Conservation (phyloP, 2,329 filamentous ascomycete genomes). For the Emergomyces africanus region DNA sequence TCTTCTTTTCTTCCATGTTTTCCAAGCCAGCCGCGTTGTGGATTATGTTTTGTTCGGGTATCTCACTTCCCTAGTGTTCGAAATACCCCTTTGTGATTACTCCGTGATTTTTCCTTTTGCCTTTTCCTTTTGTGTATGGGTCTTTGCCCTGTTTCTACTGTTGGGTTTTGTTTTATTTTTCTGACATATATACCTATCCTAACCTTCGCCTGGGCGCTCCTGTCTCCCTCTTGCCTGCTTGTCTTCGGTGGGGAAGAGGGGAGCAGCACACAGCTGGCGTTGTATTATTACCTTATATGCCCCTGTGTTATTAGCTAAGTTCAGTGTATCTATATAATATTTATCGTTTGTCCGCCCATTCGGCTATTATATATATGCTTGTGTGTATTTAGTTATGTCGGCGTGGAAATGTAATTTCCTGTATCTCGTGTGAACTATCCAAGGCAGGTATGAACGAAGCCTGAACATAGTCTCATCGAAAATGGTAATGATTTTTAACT, state of each 20-base stretch:
- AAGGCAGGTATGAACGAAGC: not conserved
- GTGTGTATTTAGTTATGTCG: not conserved
- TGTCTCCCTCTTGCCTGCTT: not conserved
- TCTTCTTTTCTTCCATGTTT: not conserved
- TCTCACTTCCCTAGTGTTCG: not conserved
- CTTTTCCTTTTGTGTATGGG: not conserved
- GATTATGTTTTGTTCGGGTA: not conserved
- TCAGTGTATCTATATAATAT: not conserved
- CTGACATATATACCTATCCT: not conserved
- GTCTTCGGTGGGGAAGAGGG: not conserved
- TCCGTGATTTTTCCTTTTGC: not conserved
- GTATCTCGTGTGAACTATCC: not conserved
- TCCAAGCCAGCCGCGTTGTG: not conserved
- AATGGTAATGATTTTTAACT: not conserved
- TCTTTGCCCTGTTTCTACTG: not conserved
- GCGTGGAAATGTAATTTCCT: not conserved
- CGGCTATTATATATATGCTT: not conserved
- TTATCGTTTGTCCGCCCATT: not conserved
- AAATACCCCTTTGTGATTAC: not conserved
- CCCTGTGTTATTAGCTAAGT: not conserved
- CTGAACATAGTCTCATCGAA: not conserved
- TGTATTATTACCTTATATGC: not conserved
- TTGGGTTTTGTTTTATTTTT: not conserved
- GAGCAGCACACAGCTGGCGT: not conserved
- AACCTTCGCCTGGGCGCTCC: not conserved